Conservation (phyloP, 2,329 filamentous ascomycete genomes). For the Fusarium cicatricum region DNA sequence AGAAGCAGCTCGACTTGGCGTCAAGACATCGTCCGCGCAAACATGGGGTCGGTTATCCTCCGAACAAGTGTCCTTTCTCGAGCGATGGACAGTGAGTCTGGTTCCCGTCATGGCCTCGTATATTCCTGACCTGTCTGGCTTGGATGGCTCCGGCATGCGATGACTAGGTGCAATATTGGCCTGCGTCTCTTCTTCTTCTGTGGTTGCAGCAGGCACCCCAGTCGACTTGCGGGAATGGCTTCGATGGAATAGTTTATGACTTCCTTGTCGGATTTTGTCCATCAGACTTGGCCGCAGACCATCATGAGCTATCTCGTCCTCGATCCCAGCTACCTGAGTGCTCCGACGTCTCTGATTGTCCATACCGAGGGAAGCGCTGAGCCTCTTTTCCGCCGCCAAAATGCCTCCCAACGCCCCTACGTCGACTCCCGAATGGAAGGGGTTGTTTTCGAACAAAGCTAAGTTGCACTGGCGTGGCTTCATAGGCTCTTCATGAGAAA, state of each 20-base stretch:
- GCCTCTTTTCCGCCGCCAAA: slow-evolving; percentile 21
- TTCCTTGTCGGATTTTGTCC: slow-evolving; percentile 41
- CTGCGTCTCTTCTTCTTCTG: slow-evolving; percentile 1
- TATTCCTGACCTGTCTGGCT: slow-evolving; percentile 30
- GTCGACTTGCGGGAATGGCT: slow-evolving; percentile 31
- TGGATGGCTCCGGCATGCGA: slow-evolving; percentile 25
- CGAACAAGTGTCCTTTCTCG: slow-evolving; percentile 41
- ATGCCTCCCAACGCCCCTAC: not conserved
- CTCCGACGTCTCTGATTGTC: slow-evolving; percentile 42
- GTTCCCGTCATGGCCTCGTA: slow-evolving; percentile 39
- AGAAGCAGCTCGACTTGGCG: slow-evolving; percentile 14
- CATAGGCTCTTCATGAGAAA: slow-evolving; percentile 16
- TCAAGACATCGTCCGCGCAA: slow-evolving; percentile 40
- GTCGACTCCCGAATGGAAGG: slow-evolving; percentile 25
- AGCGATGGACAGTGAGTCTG: slow-evolving; percentile 11
- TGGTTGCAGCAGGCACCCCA: not conserved
- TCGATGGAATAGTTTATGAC: slow-evolving; percentile 38
- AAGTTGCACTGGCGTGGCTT: slow-evolving; percentile 22
- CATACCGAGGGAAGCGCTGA: slow-evolving; percentile 38
- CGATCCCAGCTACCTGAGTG: slow-evolving; percentile 20
- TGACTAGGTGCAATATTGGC: slow-evolving; percentile 7
- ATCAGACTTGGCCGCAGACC: slow-evolving; percentile 39
- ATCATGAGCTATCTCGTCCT: slow-evolving; percentile 15
- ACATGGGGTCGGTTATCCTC: slow-evolving; percentile 46
- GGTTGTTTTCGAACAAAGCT: slow-evolving; percentile 36